Evolutionary conservation across 805 yeast genomes (phyloP).

Genomic region (Saturnispora sekii): DNA sequence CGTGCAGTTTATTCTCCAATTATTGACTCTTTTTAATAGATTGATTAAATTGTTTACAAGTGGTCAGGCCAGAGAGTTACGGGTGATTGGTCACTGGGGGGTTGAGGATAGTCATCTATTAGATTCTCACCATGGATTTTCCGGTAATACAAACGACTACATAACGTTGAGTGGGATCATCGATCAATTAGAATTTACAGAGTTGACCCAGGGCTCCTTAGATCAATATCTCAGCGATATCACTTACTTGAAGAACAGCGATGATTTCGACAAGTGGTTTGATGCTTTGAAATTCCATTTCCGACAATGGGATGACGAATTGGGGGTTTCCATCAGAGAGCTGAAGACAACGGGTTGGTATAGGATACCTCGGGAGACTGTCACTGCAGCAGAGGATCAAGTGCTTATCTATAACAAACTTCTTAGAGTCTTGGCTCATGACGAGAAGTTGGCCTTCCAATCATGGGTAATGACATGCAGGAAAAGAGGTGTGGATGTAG

Average conservation of each 20-base stretch:
- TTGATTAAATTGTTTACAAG: slow-evolving; percentile 31
- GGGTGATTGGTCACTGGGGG: slow-evolving; percentile 44
- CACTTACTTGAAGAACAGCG: slow-evolving; percentile 6
- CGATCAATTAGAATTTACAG: slow-evolving; percentile 35
- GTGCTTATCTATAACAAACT: slow-evolving; percentile 49
- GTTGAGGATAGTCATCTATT: slow-evolving; percentile 12
- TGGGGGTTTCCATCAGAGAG: slow-evolving; percentile 37
- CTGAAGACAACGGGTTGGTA: slow-evolving; percentile 48
- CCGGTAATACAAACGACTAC: slow-evolving; percentile 16
- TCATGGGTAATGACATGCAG: slow-evolving; percentile 37
- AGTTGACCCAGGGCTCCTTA: slow-evolving; percentile 12
- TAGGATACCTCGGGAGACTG: slow-evolving; percentile 29
- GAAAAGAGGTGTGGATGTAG: slow-evolving; percentile 39
- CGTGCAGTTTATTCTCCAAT: not conserved
- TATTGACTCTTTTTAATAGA: slow-evolving; percentile 16
- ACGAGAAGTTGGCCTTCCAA: slow-evolving; percentile 28
- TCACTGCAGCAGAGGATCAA: slow-evolving; percentile 39
- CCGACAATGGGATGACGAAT: slow-evolving; percentile 21
- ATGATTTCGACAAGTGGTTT: slow-evolving; percentile 18
- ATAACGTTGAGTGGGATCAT: slow-evolving; percentile 56
- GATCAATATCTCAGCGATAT: slow-evolving; percentile 19
- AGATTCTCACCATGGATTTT: not conserved
- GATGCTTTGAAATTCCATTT: slow-evolving; percentile 8
- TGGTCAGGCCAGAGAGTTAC: slow-evolving; percentile 54
- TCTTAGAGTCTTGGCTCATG: slow-evolving; percentile 29